Base-by-base conservation (phyloP, 1,284 basidiomycete species). In the Puccinia novopanici region DNA sequence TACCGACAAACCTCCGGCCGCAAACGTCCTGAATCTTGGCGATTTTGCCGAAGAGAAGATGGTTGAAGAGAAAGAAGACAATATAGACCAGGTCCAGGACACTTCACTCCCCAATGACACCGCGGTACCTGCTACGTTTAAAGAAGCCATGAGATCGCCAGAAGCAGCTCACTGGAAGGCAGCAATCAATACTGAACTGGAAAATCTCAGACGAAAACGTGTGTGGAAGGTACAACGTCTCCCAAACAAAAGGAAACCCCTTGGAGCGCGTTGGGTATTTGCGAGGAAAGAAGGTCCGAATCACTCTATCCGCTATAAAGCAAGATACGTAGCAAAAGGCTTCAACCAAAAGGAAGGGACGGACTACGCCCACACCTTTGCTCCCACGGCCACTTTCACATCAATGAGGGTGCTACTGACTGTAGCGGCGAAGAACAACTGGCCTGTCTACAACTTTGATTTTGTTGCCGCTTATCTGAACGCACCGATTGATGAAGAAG, bases 401-500 rank as follows among this genome's bases (percentile, higher is more conserved):
- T n/a, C n/a, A n/a, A n/a, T n/a, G n/a, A n/a, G n/a, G n/a, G n/a
- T n/a, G n/a, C 30, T 71, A 6, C 17, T 71, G 19, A 12, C 42
- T 24, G 17, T 71, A 19, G 68, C 48, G 12, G 68, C 68, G 5
- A 45, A 34, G 17, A 4, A n/a, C 50, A 27, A 34, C 13, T 71
- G 68, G 48, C 55, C 50, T 4, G 40, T 37, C 4, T 34, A 45
- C 17, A 9, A 30, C 17, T 68, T 45, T n/a, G 65, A 68, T 17
- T 45, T 68, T n/a, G 48, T 68, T 1, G 65, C 65, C 10, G 65
- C 65, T 13, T 68, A 68, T 37, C 48, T n/a, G n/a, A n/a, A n/a
- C n/a, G n/a, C n/a, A n/a, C n/a, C n/a, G n/a, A n/a, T n/a, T n/a
- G n/a, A n/a, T n/a, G n/a, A n/a, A n/a, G n/a, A n/a, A n/a, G n/a